These are phyloP conservation scores for Talaromyces islandicus DNA, from an alignment of 2,329 filamentous ascomycete species.

Conservation along the genomic window DNA sequence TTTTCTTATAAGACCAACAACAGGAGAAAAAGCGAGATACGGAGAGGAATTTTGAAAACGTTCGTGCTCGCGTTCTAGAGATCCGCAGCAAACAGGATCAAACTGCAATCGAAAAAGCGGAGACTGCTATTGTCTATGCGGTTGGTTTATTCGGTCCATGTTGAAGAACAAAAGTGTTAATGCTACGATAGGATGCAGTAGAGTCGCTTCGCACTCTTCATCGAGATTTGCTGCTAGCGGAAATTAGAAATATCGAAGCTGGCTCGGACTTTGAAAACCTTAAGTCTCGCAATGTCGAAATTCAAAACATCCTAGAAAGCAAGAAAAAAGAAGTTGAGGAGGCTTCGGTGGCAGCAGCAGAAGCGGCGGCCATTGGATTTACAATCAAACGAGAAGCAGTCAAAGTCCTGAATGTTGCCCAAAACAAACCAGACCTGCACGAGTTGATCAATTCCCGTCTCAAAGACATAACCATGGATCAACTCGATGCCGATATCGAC, in stretches of 20 bases:
- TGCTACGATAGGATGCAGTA: slow-evolving; percentile 48
- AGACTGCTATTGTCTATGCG: slow-evolving; percentile 51
- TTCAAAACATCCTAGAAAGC: slow-evolving; percentile 44
- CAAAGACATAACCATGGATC: slow-evolving; percentile 51
- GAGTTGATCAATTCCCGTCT: slow-evolving; percentile 36
- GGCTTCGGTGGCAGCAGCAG: slow-evolving; percentile 22
- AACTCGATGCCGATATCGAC: slow-evolving; percentile 67
- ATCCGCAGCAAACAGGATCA: slow-evolving; percentile 53
- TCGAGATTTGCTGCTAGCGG: slow-evolving; percentile 60
- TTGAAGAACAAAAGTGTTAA: background rate
- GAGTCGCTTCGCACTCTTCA: slow-evolving; percentile 57
- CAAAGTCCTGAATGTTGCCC: slow-evolving; percentile 11
- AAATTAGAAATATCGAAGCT: slow-evolving; percentile 71
- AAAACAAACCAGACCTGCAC: slow-evolving; percentile 19
- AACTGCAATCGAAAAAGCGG: slow-evolving; percentile 51
- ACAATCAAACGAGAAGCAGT: slow-evolving; percentile 12
- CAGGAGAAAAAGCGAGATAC: slow-evolving; percentile 42
- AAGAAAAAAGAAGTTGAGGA: slow-evolving; percentile 36
- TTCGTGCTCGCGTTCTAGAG: slow-evolving; percentile 44
- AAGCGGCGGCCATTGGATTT: slow-evolving; percentile 12
- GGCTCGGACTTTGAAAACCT: slow-evolving; percentile 70
- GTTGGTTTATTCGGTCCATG: slow-evolving; percentile 29
- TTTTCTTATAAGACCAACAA: slow-evolving; percentile 30
- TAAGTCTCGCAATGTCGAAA: slow-evolving; percentile 57
- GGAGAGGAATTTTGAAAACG: slow-evolving; percentile 33